Percentiles rank a stretch among this genome's conserved stretches.
Conservation (phyloP, 2,329 filamentous ascomycete species). For the Colletotrichum graminicola region DNA sequence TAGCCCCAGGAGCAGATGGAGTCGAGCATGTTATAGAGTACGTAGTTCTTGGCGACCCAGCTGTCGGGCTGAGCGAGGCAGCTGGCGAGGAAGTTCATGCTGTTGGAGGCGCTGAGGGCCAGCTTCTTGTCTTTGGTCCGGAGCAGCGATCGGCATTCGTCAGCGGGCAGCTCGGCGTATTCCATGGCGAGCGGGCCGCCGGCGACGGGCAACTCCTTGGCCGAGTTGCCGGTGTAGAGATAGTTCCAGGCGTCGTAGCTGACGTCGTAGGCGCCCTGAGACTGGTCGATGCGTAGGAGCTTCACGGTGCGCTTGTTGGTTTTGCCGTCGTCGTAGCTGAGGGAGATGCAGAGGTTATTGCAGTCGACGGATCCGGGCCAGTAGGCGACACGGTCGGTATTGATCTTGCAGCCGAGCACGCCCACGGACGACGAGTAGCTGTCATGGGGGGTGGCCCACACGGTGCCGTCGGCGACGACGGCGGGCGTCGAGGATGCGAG, state of each 20-base stretch:
- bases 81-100: slow-evolving; percentile 64
- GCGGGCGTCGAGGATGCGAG: background rate
- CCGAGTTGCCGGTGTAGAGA: slow-evolving; percentile 59
- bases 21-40: slow-evolving; percentile 65
- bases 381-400: slow-evolving; percentile 66
- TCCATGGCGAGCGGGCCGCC: slow-evolving; percentile 64
- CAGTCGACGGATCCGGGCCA: slow-evolving; percentile 62
- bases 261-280: slow-evolving; percentile 61
- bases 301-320: slow-evolving; percentile 44
- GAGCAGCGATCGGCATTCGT: slow-evolving; percentile 63
- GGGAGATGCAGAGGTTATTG: slow-evolving; percentile 58
- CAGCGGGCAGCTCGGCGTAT: slow-evolving; percentile 58
- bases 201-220: slow-evolving; percentile 57
- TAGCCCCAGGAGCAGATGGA: slow-evolving; percentile 59
- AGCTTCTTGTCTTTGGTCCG: slow-evolving; percentile 55
- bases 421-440: slow-evolving; percentile 63
- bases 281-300: slow-evolving; percentile 47
- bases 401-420: slow-evolving; percentile 64
- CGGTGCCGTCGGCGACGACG: slow-evolving; percentile 33
- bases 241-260: slow-evolving; percentile 67
- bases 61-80: slow-evolving; percentile 56
- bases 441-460: slow-evolving; percentile 60
- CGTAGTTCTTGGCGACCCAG: slow-evolving; percentile 63
- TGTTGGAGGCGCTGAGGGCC: slow-evolving; percentile 62
- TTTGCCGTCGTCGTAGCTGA: slow-evolving; percentile 43